phyloP scores from a whole-genome alignment of 768 basidiomycete genomes.

The Asterophora lycoperdoides region DNA sequence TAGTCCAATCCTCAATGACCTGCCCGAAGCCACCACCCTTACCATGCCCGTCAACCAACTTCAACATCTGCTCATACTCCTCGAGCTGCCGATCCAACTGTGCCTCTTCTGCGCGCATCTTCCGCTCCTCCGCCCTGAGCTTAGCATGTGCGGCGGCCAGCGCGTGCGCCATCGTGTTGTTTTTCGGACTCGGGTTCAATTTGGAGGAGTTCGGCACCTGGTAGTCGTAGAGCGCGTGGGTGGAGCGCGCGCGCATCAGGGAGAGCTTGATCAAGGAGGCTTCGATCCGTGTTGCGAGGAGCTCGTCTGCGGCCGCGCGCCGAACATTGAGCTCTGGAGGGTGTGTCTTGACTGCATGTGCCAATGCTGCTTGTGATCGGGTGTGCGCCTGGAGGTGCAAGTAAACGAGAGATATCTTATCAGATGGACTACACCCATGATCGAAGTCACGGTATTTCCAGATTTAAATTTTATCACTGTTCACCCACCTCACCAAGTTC shows the following conservation, averaged over 20 bases:
- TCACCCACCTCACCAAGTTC: constrained; percentile 10
- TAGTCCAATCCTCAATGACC: constrained; percentile 44
- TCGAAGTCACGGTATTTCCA: too few species aligned
- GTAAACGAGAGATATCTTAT: neutral
- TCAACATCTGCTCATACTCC: constrained; percentile 39
- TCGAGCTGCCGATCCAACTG: constrained; percentile 35
- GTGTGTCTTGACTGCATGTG: constrained; percentile 23
- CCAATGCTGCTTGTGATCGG: constrained; percentile 27
- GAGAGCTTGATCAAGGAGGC: constrained; percentile 45
- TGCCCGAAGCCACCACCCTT: constrained; percentile 38
- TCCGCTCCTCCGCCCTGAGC: constrained; percentile 31
- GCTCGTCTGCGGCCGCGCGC: constrained; percentile 33
- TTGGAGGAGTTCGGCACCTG: constrained; percentile 13
- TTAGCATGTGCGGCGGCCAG: constrained; percentile 27
- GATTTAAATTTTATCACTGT: too few species aligned
- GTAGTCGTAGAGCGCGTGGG: constrained; percentile 37
- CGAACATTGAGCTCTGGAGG: constrained; percentile 24
- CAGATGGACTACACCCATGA: neutral
- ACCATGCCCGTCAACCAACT: constrained; percentile 34
- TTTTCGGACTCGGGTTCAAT: neutral
- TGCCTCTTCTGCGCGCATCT: constrained; percentile 33
- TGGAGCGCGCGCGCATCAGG: constrained; percentile 37
- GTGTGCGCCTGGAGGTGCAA: constrained; percentile 26
- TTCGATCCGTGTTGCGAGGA: constrained; percentile 43
- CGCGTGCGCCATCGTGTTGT: constrained; percentile 29